A percentile compares a stretch with the other conserved stretches of the same genome.
These are phyloP conservation scores for Penicillium sp. DNA, from an alignment of 2,329 filamentous ascomycete species.

Conservation along the genomic window DNA sequence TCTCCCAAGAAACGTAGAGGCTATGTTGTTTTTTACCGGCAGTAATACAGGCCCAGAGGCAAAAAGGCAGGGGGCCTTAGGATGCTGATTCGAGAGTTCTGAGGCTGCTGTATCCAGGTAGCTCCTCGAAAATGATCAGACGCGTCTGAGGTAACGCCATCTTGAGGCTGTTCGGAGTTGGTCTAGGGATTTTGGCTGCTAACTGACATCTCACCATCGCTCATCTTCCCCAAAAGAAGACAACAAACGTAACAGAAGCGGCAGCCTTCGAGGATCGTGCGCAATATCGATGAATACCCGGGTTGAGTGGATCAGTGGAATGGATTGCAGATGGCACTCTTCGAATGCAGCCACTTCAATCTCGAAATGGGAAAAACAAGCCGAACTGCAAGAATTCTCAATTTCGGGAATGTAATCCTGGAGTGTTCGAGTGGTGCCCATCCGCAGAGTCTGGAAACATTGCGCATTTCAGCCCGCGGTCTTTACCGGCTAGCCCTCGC, in stretches of 20 bases:
- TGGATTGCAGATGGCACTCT: neutral
- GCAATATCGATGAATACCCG: constrained; percentile 12
- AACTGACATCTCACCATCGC: constrained; percentile 29
- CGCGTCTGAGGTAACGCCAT: constrained; percentile 17
- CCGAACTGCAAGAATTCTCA: constrained; percentile 8
- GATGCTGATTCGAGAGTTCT: constrained; percentile 26
- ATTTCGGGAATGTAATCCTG: constrained; percentile 12
- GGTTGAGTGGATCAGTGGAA: constrained; percentile 5
- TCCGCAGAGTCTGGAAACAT: constrained; percentile 14
- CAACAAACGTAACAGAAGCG: constrained; percentile 18
- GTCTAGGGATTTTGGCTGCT: constrained; percentile 29
- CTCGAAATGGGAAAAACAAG: constrained; percentile 5
- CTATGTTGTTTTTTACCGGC: constrained; percentile 11
- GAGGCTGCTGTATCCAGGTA: constrained; percentile 17
- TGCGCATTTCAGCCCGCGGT: constrained; percentile 24
- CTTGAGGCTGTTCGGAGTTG: constrained; percentile 21
- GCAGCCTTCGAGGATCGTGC: constrained; percentile 23
- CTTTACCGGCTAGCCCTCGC: constrained; percentile 23
- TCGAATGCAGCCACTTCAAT: constrained; percentile 14
- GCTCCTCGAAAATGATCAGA: constrained; percentile 19
- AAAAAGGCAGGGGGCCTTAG: constrained; percentile 27
- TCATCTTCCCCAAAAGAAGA: constrained; percentile 18
- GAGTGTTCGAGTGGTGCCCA: constrained; percentile 8
- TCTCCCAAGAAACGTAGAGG: constrained; percentile 20
- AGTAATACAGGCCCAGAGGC: constrained; percentile 26